Base-by-base conservation (phyloP, 768 basidiomycete genomes). In the Terana coerulea region DNA sequence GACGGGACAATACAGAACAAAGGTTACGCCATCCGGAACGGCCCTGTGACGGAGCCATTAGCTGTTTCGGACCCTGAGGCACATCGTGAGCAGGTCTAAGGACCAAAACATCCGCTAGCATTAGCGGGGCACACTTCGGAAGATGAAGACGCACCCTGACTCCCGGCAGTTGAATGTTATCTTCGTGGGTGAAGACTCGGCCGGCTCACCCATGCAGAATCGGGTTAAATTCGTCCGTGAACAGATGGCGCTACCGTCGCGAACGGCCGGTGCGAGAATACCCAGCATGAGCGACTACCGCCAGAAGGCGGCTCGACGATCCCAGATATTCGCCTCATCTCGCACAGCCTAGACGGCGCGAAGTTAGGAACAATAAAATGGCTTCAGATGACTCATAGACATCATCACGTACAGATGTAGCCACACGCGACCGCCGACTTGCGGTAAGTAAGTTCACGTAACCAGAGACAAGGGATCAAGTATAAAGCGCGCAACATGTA, bases 1-100 rank as follows among this genome's bases (percentile, higher is more conserved):
- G 45, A 19, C 30, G 30, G 45, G 31, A 25, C 45, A 33, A 46
- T 30, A 46, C 24, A 29, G 28, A 33, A 21, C 28, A 33, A 31
- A 43, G 45, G 45, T 46, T 46, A 34, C 29, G 45, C 45, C 45
- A 46, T n/a, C 28, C 19, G 31, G 19, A 30, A n/a, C 45, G 30
- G 19, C 45, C 45, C 34, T 46, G 45, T 46, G 45, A 46, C 45
- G 31, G 17, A 46, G 45, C 45, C 29, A 31, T 22, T 22, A 31
- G 30, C 21, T 10, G 12, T 33, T 3, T 33, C 24, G 15, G 7
- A 21, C 34, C 30, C 45, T 21, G 30, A 21, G 34, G 31, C 11
- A 17, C 30, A 33, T 30, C 29, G 30, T 46, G 45, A 30, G 30
- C 34, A 31, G 30, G 45, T 33, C 45, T 46, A 31, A 31, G 29